Evolutionary conservation across 176 grass and related monocot genomes (phyloP).

Genomic region (Alopecurus myosuroides): DNA sequence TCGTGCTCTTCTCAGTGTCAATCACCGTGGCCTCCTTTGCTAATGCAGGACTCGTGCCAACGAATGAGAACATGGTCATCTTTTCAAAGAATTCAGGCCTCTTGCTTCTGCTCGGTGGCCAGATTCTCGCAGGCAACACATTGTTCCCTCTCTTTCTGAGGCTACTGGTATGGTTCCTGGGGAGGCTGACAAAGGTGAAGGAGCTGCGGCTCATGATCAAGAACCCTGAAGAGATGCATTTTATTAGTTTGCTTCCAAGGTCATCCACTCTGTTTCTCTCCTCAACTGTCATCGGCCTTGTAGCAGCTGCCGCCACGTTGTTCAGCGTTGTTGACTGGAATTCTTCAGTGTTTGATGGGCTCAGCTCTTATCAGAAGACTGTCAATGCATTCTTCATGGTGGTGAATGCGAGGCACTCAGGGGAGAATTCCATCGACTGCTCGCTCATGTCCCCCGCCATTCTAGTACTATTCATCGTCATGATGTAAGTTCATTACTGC

Average conservation of each 20-base stretch:
- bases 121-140: constrained; percentile 54
- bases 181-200: constrained; percentile 32
- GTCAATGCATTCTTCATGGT: constrained; percentile 43
- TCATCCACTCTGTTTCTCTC: background rate
- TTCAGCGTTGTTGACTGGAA: constrained; percentile 31
- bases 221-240: constrained; percentile 24
- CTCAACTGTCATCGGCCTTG: constrained; percentile 24
- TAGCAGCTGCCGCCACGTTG: background rate
- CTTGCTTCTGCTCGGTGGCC: constrained; percentile 37
- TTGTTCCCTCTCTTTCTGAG: constrained; percentile 48
- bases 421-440: constrained; percentile 49
- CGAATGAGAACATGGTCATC: constrained; percentile 59
- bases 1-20: constrained; percentile 42
- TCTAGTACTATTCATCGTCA: constrained; percentile 40
- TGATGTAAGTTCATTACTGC: constrained; percentile 52
- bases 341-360: too few species aligned
- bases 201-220: constrained; percentile 26
- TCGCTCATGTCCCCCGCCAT: constrained; percentile 36
- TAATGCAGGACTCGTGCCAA: constrained; percentile 57
- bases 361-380: constrained; percentile 48
- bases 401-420: constrained; percentile 51
- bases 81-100: constrained; percentile 44
- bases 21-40: constrained; percentile 40
- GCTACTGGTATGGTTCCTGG: constrained; percentile 27
- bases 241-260: constrained; percentile 22